Percentiles rank a stretch among this genome's conserved stretches.
These are phyloP conservation scores for Septoria linicola DNA, from an alignment of 2,329 filamentous ascomycete genomes.

Conservation along the genomic window DNA sequence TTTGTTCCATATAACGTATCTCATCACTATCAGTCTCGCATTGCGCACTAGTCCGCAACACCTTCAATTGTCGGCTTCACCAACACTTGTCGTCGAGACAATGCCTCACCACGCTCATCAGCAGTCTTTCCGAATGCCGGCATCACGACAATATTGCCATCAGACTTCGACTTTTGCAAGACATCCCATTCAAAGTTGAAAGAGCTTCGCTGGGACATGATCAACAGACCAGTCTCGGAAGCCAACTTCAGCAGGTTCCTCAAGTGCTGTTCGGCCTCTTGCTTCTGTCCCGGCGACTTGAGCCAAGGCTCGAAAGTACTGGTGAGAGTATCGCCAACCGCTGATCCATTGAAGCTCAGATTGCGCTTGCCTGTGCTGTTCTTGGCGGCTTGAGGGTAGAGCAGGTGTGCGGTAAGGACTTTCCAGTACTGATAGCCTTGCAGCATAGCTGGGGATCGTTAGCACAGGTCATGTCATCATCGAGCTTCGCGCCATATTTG, in stretches of 20 bases:
- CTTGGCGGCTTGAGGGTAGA: neutral
- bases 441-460: slow-evolving; percentile 1
- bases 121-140: slow-evolving; percentile 3
- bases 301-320: neutral
- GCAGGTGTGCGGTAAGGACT: neutral
- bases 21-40: neutral
- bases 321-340: neutral
- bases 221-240: slow-evolving; percentile 1
- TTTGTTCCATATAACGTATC: neutral
- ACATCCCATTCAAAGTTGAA: neutral
- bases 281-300: neutral
- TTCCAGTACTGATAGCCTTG: slow-evolving; percentile 1
- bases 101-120: neutral
- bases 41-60: neutral
- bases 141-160: neutral
- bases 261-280: neutral
- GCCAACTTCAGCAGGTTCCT: neutral
- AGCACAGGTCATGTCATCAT: too few species aligned
- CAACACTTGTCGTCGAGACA: neutral
- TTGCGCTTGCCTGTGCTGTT: neutral
- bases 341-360: neutral
- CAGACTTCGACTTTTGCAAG: neutral
- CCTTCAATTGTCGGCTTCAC: neutral
- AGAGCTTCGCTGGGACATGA: slow-evolving; percentile 1
- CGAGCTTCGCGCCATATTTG: slow-evolving; percentile 35